These are phyloP conservation scores for Fusarium siculi DNA, from an alignment of 2,329 filamentous ascomycete species.

Conservation along the genomic window DNA sequence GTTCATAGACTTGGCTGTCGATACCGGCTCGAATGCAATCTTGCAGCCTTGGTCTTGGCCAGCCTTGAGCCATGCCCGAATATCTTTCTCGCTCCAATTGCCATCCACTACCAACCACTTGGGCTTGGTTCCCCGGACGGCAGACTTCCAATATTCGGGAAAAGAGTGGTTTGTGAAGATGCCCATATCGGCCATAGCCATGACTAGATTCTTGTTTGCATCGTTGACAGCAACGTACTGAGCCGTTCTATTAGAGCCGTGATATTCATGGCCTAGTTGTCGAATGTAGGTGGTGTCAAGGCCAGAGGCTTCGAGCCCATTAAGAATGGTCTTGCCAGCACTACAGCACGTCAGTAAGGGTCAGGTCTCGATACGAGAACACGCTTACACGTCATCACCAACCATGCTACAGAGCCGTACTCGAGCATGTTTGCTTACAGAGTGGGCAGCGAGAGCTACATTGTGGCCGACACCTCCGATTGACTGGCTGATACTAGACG, in stretches of 20 bases:
- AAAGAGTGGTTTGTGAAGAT: constrained; percentile 74
- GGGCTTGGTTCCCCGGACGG: constrained; percentile 67
- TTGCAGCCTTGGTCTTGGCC: constrained; percentile 65
- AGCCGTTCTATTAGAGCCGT: constrained; percentile 74
- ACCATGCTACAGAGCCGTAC: constrained; percentile 84
- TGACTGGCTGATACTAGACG: constrained; percentile 80
- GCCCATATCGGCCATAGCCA: constrained; percentile 96
- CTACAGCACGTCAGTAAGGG: constrained; percentile 49
- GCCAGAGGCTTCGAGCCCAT: constrained; percentile 70
- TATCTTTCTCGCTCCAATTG: constrained; percentile 79
- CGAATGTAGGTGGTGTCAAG: constrained; percentile 74
- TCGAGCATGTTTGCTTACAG: constrained; percentile 66
- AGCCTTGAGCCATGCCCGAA: constrained; percentile 74
- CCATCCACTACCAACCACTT: constrained; percentile 86
- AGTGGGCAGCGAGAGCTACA: constrained; percentile 84
- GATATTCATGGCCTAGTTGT: constrained; percentile 59
- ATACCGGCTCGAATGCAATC: constrained; percentile 90
- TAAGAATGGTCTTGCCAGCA: constrained; percentile 78
- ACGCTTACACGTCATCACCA: constrained; percentile 76
- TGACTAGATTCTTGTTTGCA: constrained; percentile 80
- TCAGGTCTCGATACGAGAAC: not conserved
- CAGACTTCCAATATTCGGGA: constrained; percentile 67
- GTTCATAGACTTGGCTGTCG: constrained; percentile 77
- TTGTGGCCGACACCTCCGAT: constrained; percentile 94
- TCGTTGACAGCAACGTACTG: constrained; percentile 95